Evolutionary conservation across 176 grass and related monocot species (phyloP).

Genomic region (Bolboschoenus planiculmis): DNA sequence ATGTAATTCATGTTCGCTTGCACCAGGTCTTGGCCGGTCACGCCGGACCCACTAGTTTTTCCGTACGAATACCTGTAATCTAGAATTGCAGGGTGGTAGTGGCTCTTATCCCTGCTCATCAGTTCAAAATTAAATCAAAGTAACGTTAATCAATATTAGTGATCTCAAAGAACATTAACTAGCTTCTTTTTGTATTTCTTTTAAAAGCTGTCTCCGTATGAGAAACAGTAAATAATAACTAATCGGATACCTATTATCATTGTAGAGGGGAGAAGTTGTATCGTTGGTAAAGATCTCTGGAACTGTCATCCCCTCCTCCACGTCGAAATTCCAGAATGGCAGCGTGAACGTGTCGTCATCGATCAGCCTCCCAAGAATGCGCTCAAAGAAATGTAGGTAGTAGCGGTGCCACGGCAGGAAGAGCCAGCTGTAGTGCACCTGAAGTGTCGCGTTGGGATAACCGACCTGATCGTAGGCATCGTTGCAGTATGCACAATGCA

Average conservation of each 20-base stretch:
- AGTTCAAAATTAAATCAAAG: background rate
- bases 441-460: background rate
- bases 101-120: conserved; percentile 13
- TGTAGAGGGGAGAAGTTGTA: conserved; percentile 30
- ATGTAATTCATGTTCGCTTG: background rate
- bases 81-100: conserved; percentile 1
- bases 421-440: conserved; percentile 56
- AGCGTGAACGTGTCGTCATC: conserved; percentile 36
- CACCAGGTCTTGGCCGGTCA: background rate
- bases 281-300: conserved; percentile 25
- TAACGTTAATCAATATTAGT: no score
- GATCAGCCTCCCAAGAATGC: conserved; percentile 49
- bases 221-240: background rate
- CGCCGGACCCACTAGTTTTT: background rate
- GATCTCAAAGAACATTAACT: no score
- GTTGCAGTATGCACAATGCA: conserved; percentile 75
- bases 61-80: conserved; percentile 11
- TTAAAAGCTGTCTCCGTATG: background rate
- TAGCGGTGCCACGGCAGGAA: conserved; percentile 60
- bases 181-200: no score
- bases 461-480: conserved; percentile 35
- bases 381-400: conserved; percentile 64
- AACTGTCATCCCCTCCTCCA: conserved; percentile 44
- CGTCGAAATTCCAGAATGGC: conserved; percentile 50
- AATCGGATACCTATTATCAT: conserved; percentile 8